phyloP scores from a whole-genome alignment of 805 yeast genomes.

The Myxozyma monticola region DNA sequence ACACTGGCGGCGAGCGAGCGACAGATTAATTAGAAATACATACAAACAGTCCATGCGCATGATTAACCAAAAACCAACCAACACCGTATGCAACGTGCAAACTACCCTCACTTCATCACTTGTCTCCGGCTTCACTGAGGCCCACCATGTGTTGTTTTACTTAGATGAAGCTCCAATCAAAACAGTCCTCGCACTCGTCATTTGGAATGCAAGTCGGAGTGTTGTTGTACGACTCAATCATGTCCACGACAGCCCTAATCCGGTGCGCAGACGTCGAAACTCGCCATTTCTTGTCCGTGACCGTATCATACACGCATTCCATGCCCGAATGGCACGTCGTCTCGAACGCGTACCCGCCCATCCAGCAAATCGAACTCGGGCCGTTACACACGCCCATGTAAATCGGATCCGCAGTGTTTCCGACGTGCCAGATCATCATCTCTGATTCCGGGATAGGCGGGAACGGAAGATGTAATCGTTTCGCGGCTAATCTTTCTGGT shows the following conservation, averaged over 20 bases:
- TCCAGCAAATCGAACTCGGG: slow-evolving; percentile 82
- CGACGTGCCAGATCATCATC: slow-evolving; percentile 93
- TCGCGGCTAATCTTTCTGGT: slow-evolving; percentile 81
- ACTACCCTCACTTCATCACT: too few relatives aligned
- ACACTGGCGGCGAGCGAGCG: too few relatives aligned
- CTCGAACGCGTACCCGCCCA: slow-evolving; percentile 97
- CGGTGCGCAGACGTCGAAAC: slow-evolving; percentile 86
- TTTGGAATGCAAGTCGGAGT: slow-evolving; percentile 62
- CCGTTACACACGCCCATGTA: slow-evolving; percentile 97
- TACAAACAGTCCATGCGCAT: too few relatives aligned
- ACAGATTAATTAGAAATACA: too few relatives aligned
- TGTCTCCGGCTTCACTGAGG: too few relatives aligned
- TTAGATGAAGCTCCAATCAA: slow-evolving; percentile 28
- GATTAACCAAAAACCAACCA: too few relatives aligned
- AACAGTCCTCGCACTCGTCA: slow-evolving; percentile 29
- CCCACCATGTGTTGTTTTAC: too few relatives aligned
- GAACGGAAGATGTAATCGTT: slow-evolving; percentile 78
- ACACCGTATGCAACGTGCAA: too few relatives aligned
- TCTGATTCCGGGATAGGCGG: slow-evolving; percentile 76
- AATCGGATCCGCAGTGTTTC: slow-evolving; percentile 96
- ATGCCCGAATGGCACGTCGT: slow-evolving; percentile 91
- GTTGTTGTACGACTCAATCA: slow-evolving; percentile 70
- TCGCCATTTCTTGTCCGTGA: slow-evolving; percentile 76
- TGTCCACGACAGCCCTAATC: slow-evolving; percentile 80
- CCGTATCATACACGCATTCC: slow-evolving; percentile 86